Evolutionary conservation across 306 rosid genomes (phyloP).

Genomic region (Gastrolobium villosum): DNA sequence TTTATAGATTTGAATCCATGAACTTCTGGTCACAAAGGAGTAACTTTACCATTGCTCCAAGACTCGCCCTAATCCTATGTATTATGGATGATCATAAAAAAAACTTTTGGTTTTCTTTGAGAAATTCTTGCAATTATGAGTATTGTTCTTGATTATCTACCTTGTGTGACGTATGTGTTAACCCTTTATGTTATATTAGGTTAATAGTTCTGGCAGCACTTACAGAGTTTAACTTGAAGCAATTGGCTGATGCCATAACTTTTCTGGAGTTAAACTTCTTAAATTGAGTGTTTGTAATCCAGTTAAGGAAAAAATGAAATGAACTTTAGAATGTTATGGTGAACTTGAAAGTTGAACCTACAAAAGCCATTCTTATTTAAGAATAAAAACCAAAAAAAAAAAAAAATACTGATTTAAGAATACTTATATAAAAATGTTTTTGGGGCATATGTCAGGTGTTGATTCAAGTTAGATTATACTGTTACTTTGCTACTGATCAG

Average conservation of each 20-base stretch:
- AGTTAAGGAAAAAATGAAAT: not conserved
- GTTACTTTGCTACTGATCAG: slow-evolving; percentile 19
- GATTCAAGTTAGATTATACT: slow-evolving; percentile 16
- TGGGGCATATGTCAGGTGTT: slow-evolving; percentile 9
- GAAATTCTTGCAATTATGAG: not conserved
- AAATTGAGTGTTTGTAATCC: not conserved
- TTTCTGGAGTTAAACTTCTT: not conserved
- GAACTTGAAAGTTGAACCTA: not conserved
- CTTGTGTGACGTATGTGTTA: not conserved
- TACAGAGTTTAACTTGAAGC: not conserved
- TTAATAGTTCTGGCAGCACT: not conserved
- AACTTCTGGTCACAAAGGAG: too few relatives aligned
- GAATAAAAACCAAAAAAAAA: too few relatives aligned
- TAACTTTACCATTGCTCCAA: too few relatives aligned
- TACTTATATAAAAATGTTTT: slow-evolving; percentile 5
- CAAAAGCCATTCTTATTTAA: too few relatives aligned
- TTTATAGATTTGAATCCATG: too few relatives aligned
- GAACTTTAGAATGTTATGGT: not conserved
- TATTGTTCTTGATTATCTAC: not conserved
- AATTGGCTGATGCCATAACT: not conserved
- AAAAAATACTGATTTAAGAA: too few relatives aligned
- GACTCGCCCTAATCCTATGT: too few relatives aligned
- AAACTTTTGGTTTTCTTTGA: not conserved
- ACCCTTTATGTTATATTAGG: not conserved
- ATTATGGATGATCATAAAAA: not conserved